Percentiles rank a stretch among this genome's conserved stretches.
Evolutionary conservation across 2,329 filamentous ascomycete species (phyloP).

Genomic region (Trichoderma polysporum): DNA sequence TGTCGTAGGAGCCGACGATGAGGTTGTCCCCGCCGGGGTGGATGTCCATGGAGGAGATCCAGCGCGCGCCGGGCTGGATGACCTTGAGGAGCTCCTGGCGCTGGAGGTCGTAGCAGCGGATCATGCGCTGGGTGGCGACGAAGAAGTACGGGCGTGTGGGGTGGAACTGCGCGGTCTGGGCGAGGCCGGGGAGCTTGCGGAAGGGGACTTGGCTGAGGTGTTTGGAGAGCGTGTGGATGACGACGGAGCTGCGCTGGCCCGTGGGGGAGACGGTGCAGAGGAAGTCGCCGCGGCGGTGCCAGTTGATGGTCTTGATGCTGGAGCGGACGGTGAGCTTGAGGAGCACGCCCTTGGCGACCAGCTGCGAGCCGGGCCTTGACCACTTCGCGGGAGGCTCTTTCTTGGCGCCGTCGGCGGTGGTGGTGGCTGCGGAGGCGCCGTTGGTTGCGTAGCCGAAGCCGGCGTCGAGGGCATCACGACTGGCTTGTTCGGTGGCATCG

Average conservation of each 20-base stretch:
- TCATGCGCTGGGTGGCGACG: conserved; percentile 89
- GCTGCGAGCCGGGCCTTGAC: conserved; percentile 71
- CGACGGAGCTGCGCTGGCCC: conserved; percentile 75
- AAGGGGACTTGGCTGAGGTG: conserved; percentile 95
- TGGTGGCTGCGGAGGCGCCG: conserved; percentile 49
- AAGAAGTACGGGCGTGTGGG: conserved; percentile 91
- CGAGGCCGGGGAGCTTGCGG: conserved; percentile 68
- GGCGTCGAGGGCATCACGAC: conserved; percentile 74
- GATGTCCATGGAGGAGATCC: conserved; percentile 92
- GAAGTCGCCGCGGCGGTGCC: conserved; percentile 94
- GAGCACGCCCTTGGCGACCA: conserved; percentile 76
- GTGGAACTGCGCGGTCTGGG: conserved; percentile 92
- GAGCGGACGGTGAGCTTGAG: conserved; percentile 78
- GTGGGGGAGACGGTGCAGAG: conserved; percentile 86
- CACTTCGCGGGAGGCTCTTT: conserved; percentile 80
- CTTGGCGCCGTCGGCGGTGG: conserved; percentile 53
- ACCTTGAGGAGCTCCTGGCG: conserved; percentile 91
- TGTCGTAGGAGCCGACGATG: conserved; percentile 92
- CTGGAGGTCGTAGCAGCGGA: conserved; percentile 91
- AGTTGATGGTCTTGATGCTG: conserved; percentile 82
- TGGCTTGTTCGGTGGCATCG: conserved; percentile 69
- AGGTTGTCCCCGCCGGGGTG: conserved; percentile 93
- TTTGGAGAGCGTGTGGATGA: conserved; percentile 92
- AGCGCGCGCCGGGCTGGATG: conserved; percentile 84
- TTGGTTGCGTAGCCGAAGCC: conserved; percentile 93